Conservation (phyloP, 495 filamentous ascomycete genomes). For the Hypoxylon lenormandii region DNA sequence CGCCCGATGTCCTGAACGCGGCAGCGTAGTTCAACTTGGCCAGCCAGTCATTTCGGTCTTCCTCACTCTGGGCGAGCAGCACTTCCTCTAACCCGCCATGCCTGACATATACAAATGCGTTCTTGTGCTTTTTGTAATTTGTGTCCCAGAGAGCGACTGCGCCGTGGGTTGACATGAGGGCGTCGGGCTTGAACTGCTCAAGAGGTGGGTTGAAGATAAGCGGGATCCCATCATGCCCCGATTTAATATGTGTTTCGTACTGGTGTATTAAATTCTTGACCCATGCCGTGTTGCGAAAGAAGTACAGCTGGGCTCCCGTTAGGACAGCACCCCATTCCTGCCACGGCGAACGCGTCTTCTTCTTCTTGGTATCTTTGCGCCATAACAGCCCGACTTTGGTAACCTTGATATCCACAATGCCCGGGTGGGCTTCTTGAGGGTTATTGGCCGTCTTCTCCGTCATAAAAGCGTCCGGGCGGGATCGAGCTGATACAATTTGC, state of each 20-base stretch:
- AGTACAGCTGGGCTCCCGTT: slow-evolving; percentile 93
- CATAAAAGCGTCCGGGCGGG: slow-evolving; percentile 94
- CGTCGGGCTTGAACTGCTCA: slow-evolving; percentile 91
- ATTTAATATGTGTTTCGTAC: slow-evolving; percentile 79
- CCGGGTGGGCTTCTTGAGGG: slow-evolving; percentile 86
- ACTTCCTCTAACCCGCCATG: slow-evolving; percentile 90
- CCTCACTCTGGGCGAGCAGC: slow-evolving; percentile 86
- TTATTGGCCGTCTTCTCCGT: slow-evolving; percentile 83
- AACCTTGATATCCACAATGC: slow-evolving; percentile 95
- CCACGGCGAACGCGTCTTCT: slow-evolving; percentile 94
- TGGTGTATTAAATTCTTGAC: slow-evolving; percentile 91
- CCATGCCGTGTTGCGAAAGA: slow-evolving; percentile 93
- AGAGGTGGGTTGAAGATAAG: slow-evolving; percentile 90
- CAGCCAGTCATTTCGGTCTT: slow-evolving; percentile 96
- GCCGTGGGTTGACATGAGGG: slow-evolving; percentile 88
- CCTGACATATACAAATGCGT: slow-evolving; percentile 91
- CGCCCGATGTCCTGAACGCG: slow-evolving; percentile 90
- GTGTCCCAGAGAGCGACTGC: slow-evolving; percentile 88
- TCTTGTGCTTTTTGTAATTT: slow-evolving; percentile 93
- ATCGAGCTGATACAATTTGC: slow-evolving; percentile 92
- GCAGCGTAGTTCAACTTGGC: slow-evolving; percentile 96
- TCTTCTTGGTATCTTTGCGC: slow-evolving; percentile 95
- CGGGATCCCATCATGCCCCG: slow-evolving; percentile 72
- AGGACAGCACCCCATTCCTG: slow-evolving; percentile 98
- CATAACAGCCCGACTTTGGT: slow-evolving; percentile 96